Percentiles rank a stretch among this genome's conserved stretches.
Evolutionary conservation across 2,329 filamentous ascomycete genomes (phyloP).

Genomic region (Cryphonectria nitschkei): DNA sequence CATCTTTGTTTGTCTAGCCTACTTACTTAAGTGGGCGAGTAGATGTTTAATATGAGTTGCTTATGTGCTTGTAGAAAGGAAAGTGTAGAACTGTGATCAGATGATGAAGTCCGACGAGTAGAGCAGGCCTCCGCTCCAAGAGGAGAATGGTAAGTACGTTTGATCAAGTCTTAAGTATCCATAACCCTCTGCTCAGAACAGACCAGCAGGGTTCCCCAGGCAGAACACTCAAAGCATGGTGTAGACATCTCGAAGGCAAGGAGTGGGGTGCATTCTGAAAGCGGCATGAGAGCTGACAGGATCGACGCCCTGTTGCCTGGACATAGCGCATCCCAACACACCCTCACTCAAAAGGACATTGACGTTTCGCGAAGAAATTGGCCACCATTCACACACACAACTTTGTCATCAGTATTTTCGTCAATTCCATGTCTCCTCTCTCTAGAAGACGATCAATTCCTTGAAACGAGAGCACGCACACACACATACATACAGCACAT

Average conservation of each 20-base stretch:
- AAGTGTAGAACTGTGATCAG: neutral
- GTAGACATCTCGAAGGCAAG: neutral
- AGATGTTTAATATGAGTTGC: neutral
- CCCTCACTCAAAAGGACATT: too few species aligned
- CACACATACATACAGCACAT: neutral
- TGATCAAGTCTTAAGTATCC: too few species aligned
- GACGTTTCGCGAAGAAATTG: neutral
- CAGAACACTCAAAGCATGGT: neutral
- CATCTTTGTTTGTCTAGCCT: neutral
- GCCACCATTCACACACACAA: neutral
- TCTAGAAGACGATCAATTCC: neutral
- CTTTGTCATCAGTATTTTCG: neutral
- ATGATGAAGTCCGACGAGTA: neutral
- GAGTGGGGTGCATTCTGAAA: neutral
- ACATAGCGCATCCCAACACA: neutral
- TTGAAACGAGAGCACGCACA: neutral
- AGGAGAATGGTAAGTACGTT: neutral
- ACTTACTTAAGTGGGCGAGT: too few species aligned
- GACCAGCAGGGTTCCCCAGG: neutral
- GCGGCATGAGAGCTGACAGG: neutral
- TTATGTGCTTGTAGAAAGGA: neutral
- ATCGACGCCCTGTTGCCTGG: neutral
- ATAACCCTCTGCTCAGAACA: neutral
- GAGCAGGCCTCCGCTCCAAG: neutral
- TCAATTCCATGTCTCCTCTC: neutral